Evolutionary conservation across 106 monocot species (phyloP), one percentile per base, ranked within the genome.

Genomic region (Posidonia australis): DNA sequence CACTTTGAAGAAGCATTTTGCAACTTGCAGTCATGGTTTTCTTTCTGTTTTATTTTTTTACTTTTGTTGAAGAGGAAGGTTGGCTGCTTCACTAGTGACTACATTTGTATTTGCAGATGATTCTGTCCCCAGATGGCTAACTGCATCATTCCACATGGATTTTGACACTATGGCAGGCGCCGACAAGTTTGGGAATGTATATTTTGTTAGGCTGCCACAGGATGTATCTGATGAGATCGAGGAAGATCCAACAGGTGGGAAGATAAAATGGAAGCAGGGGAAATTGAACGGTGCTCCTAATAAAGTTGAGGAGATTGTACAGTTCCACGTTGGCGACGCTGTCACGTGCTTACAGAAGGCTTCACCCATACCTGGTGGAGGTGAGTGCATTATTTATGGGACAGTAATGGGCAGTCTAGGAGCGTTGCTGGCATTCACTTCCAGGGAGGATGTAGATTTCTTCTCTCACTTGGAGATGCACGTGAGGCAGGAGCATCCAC

Each of bases 371-470:
- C 90, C 90, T 51, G 96, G 96, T 16, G 96, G 96, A 4, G 96
- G 96, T 19, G 90, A 98, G 25, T 90, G 90, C 64, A 64, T 90
- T 19, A 90, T 98, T 16, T 98, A 74, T 69, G 96, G 96, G 23
- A 98, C 96, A 47, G 84, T 98, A n/a, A 98, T 98, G 96, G 96
- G 96, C n/a, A 98, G 90, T 59, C 60, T 98, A 51, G 96, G 96
- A 46, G 90, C 96, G 55, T 51, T 98, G 71, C 75, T 98, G 52
- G 82, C 96, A 29, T 90, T 98, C 51, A 87, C 80, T 17, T 90
- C 90, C 13, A 82, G 96, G 69, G 96, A 96, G 74, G 96, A 96
- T 70, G 96, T 96, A 27, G 96, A 96, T 64, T 96, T 96, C 81
- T 96, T 96, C 52, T 82, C 81, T 46, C 90, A 96, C 62, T 74